Evolutionary conservation across 192 early-diverging fungal species (phyloP).

Genomic region (Rhizophagus sp.): DNA sequence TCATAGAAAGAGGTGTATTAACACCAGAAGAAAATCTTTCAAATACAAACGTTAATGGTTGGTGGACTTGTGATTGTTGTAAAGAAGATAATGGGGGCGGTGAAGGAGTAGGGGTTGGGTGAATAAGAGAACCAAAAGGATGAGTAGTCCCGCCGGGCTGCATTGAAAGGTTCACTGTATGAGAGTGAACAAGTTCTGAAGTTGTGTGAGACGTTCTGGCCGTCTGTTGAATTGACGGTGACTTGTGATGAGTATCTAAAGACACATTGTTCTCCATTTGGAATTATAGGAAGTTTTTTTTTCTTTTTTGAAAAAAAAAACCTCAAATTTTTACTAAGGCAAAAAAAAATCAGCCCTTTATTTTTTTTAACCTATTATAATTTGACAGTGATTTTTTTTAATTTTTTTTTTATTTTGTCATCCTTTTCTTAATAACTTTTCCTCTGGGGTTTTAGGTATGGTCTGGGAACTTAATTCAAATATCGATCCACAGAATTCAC

Average conservation of each 20-base stretch:
- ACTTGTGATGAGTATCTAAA: slow-evolving; percentile 26
- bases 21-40: slow-evolving; percentile 30
- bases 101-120: slow-evolving; percentile 15
- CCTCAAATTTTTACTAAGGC: slow-evolving; percentile 17
- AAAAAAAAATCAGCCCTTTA: slow-evolving; percentile 26
- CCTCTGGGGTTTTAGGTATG: not conserved
- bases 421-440: slow-evolving; percentile 6
- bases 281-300: slow-evolving; percentile 11
- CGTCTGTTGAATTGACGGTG: slow-evolving; percentile 25
- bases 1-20: not conserved
- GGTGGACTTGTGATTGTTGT: slow-evolving; percentile 17
- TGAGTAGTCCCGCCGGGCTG: slow-evolving; percentile 10
- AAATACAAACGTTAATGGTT: slow-evolving; percentile 30
- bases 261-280: slow-evolving; percentile 24
- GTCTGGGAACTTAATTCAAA: slow-evolving; percentile 18
- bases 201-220: slow-evolving; percentile 6
- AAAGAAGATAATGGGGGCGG: slow-evolving; percentile 10
- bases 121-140: slow-evolving; percentile 16
- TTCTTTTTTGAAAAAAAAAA: slow-evolving; percentile 3
- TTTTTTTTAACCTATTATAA: slow-evolving; percentile 24
- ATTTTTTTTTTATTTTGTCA: not conserved
- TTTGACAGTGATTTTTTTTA: slow-evolving; percentile 13
- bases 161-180: slow-evolving; percentile 1
- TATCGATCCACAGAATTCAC: slow-evolving; percentile 23
- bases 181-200: slow-evolving; percentile 18